phyloP scores from a whole-genome alignment of 257 asterid genomes.

The Solanum lycopersicoides region DNA sequence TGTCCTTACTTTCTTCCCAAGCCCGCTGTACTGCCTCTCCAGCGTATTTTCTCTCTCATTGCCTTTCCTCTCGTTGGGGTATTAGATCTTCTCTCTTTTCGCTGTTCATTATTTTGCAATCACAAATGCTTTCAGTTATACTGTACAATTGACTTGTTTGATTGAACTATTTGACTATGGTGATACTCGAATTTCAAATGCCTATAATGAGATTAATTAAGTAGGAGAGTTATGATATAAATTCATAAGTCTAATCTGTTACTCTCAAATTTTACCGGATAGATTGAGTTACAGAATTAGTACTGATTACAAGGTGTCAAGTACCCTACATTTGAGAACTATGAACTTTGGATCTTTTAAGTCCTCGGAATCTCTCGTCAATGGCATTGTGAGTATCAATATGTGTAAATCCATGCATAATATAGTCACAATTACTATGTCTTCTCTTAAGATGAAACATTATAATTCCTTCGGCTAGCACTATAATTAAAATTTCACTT shows the following conservation, averaged over 20 bases:
- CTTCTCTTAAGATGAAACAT: not conserved
- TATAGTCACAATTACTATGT: not conserved
- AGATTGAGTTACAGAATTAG: not conserved
- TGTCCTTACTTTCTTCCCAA: constrained; percentile 66
- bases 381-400: not conserved
- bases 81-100: constrained; percentile 1
- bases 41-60: constrained; percentile 39
- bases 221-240: not conserved
- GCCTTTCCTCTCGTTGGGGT: constrained; percentile 98
- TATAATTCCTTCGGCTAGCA: not conserved
- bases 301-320: not conserved
- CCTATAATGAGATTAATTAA: not conserved
- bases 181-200: not conserved
- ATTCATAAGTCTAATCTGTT: not conserved
- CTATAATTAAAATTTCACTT: not conserved
- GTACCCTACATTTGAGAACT: not conserved
- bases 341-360: not conserved
- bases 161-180: not conserved
- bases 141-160: not conserved
- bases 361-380: not conserved
- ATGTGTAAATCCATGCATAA: not conserved
- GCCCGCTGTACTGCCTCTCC: constrained; percentile 48
- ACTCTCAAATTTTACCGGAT: not conserved
- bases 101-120: not conserved
- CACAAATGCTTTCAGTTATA: not conserved